A percentile compares a stretch with the other conserved stretches of the same genome.
Evolutionary conservation across 2,329 filamentous ascomycete genomes (phyloP).

Genomic region (Emmonsia crescens): DNA sequence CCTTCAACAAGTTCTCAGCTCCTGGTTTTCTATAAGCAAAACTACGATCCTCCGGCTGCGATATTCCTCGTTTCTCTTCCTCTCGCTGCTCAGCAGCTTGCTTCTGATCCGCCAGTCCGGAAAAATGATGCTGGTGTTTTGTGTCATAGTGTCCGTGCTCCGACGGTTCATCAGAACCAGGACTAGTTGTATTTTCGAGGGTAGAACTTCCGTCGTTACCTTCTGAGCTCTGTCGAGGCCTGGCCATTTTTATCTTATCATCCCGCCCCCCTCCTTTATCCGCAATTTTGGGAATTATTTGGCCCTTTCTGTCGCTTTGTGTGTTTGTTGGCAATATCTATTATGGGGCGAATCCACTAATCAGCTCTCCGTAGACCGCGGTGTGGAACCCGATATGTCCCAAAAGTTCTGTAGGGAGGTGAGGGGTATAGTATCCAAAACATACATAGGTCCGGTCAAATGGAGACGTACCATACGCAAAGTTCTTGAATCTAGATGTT

Average conservation of each 20-base stretch:
- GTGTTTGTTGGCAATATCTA: not conserved
- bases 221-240: not conserved
- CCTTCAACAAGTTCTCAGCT: not conserved
- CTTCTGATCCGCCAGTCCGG: not conserved
- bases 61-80: not conserved
- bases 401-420: not conserved
- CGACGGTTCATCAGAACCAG: not conserved
- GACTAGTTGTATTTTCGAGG: not conserved
- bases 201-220: not conserved
- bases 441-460: not conserved
- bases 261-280: not conserved
- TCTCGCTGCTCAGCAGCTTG: not conserved
- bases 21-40: not conserved
- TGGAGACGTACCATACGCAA: not conserved
- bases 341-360: not conserved
- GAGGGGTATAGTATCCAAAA: not conserved
- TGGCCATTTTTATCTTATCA: not conserved
- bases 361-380: not conserved
- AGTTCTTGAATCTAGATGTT: not conserved
- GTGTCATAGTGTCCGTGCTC: not conserved
- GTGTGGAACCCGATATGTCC: no score
- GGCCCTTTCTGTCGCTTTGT: not conserved
- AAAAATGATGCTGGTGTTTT: not conserved
- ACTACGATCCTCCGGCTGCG: not conserved
- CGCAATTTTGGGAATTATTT: not conserved